Percentiles rank a stretch among this genome's conserved stretches.
These are phyloP conservation scores for Amylostereum chailletii DNA, from an alignment of 1,284 basidiomycete species.

Conservation along the genomic window DNA sequence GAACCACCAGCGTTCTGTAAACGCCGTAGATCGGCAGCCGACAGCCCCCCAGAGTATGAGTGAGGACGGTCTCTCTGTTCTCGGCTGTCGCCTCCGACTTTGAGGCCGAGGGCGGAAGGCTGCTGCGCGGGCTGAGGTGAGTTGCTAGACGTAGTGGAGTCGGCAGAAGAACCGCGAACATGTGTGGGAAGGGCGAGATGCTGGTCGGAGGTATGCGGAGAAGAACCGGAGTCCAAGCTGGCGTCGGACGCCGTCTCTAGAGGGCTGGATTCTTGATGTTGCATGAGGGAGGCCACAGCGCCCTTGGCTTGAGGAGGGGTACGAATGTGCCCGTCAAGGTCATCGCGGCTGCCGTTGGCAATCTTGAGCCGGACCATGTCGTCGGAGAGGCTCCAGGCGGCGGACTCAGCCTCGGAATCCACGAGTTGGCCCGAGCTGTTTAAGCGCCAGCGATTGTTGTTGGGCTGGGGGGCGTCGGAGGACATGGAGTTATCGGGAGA, in stretches of 20 bases:
- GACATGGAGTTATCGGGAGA: constrained; percentile 19
- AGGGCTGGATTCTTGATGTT: constrained; percentile 57
- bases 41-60: constrained; percentile 70
- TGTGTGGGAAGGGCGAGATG: constrained; percentile 50
- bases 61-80: constrained; percentile 69
- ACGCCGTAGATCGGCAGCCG: constrained; percentile 61
- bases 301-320: constrained; percentile 59
- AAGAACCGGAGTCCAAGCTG: constrained; percentile 51
- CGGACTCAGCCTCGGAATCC: constrained; percentile 40
- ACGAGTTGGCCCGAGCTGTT: constrained; percentile 55
- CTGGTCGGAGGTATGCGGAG: constrained; percentile 58
- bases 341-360: constrained; percentile 34
- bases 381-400: constrained; percentile 64
- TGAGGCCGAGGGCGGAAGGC: constrained; percentile 39
- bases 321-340: constrained; percentile 42
- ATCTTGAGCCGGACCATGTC: constrained; percentile 67
- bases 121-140: constrained; percentile 23
- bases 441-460: constrained; percentile 49
- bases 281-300: constrained; percentile 36
- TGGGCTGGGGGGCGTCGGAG: constrained; percentile 21
- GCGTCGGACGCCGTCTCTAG: constrained; percentile 62
- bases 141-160: constrained; percentile 47
- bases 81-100: constrained; percentile 31
- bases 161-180: constrained; percentile 70
- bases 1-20: constrained; percentile 56